Evolutionary conservation across 2,329 filamentous ascomycete genomes (phyloP), one percentile per base, ranked within the genome.

Genomic region (Fusarium sp.): DNA sequence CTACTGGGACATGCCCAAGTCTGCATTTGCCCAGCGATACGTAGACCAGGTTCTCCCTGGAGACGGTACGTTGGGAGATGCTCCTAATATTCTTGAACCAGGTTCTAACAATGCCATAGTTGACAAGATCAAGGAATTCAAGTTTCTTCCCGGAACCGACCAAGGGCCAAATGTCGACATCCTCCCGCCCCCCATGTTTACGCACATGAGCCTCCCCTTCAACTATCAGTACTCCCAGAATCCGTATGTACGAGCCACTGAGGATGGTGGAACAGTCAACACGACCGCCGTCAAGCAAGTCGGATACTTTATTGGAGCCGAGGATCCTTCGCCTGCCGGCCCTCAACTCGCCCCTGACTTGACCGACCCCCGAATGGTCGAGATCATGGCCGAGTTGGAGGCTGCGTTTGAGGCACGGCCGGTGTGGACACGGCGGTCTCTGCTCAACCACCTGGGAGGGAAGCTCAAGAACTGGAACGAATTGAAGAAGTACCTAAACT

Each of bases 191-290:
- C 94, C 95, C 0, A 88, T 91, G n/a, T 94, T 95, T 81, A 92
- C 93, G 3, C 91, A 93, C 65, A 91, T 92, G 80, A 89, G 90
- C 16, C 85, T 96, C 36, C 94, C 94, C 4, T 95, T 95, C 83
- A 92, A 90, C 78, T 94, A 92, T 82, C 91, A 91, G 72, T 98
- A 97, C 83, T 92, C 93, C 40, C 96, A 98, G 83, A 98, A 98
- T 71, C 90, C 93, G 0, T 92, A 92, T 63, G 92, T 95, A 29
- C 91, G 88, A 60, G 85, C 91, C 63, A 91, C 91, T 5, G 88
- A 86, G 45, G 84, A 86, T 58, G 89, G 89, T 14, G 85, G 85
- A 27, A 88, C 86, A 82, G 90, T 87, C 82, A 94, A 88, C 79
- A 89, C 83, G 78, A 90, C 84, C 77, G 90, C 82, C 54, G 89